Evolutionary conservation across 208 protist species (phyloP).

Genomic region (Acanthamoeba lenticulata): DNA sequence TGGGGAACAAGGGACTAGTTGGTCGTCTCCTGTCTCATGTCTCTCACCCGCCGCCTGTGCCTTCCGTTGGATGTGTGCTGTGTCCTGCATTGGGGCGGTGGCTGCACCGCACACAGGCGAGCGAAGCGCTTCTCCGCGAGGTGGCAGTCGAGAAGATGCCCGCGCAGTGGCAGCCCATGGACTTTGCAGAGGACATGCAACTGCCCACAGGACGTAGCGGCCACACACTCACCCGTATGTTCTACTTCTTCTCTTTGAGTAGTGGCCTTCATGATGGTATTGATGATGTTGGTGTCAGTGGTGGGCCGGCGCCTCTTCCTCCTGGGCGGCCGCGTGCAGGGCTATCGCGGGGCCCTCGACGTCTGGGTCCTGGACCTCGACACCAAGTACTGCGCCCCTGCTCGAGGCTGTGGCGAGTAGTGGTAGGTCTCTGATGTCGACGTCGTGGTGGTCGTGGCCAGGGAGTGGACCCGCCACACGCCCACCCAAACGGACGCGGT

Average conservation of each 20-base stretch:
- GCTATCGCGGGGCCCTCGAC: background rate
- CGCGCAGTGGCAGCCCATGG: background rate
- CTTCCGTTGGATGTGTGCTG: too few relatives aligned
- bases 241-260: background rate
- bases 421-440: too few relatives aligned
- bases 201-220: background rate
- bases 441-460: too few relatives aligned
- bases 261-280: background rate
- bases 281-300: background rate
- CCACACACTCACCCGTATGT: background rate
- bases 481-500: background rate
- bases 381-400: background rate
- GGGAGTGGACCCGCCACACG: background rate
- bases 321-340: background rate
- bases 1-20: too few relatives aligned
- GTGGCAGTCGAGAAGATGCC: background rate
- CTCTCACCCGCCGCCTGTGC: too few relatives aligned
- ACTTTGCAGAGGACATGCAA: background rate
- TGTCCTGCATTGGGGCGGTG: too few relatives aligned
- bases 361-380: background rate
- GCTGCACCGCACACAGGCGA: background rate
- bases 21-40: too few relatives aligned
- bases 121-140: background rate
- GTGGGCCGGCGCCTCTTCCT: background rate
- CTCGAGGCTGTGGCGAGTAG: too few relatives aligned